Evolutionary conservation across 306 rosid genomes (phyloP).

Genomic region (Vicia villosa): DNA sequence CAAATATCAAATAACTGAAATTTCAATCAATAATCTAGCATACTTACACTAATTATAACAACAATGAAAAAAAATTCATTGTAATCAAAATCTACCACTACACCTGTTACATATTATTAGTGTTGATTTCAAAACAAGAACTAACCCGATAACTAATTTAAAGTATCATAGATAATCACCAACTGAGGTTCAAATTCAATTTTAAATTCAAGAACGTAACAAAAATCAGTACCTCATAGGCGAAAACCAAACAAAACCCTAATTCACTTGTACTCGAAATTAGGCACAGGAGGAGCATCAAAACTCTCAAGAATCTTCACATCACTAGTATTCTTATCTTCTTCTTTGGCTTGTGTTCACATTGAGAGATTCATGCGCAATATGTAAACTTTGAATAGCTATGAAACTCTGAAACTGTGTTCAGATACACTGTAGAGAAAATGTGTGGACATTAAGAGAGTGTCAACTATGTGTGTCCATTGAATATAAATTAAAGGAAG

Average conservation of each 20-base stretch:
- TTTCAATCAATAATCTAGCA: neutral
- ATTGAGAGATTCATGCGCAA: too few species aligned
- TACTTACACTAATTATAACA: neutral
- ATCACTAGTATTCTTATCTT: slow-evolving; percentile 36
- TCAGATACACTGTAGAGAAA: too few species aligned
- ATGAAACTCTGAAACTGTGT: too few species aligned
- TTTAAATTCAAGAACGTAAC: neutral
- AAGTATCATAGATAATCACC: neutral
- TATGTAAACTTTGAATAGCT: too few species aligned
- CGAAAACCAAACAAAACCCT: neutral
- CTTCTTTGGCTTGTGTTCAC: slow-evolving; percentile 47
- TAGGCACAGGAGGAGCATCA: slow-evolving; percentile 78
- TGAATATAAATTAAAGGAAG: too few species aligned
- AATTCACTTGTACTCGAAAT: slow-evolving; percentile 54
- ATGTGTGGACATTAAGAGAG: too few species aligned
- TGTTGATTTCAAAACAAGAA: neutral
- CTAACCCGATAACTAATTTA: neutral
- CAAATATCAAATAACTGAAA: neutral
- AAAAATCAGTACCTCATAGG: slow-evolving; percentile 5
- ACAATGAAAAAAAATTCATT: neutral
- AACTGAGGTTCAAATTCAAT: neutral
- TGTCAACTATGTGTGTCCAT: too few species aligned
- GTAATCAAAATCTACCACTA: neutral
- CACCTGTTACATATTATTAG: slow-evolving; percentile 1
- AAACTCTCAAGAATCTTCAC: slow-evolving; percentile 76